These are phyloP conservation scores for Lablab purpureus DNA, from an alignment of 306 rosid species.

Conservation along the genomic window DNA sequence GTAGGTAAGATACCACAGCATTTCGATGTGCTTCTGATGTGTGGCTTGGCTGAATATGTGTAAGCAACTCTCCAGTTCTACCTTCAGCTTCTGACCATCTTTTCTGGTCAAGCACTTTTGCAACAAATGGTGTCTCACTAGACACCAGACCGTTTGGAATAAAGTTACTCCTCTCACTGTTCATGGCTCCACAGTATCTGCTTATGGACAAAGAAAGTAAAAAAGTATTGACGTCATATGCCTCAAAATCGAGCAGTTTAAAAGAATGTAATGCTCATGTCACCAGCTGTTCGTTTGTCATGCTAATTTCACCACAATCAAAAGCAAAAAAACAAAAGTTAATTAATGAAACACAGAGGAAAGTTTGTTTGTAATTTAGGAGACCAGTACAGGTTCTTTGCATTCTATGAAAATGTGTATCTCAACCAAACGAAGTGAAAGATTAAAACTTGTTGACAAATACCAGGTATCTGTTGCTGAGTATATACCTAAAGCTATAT, in stretches of 20 bases:
- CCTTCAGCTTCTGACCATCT: conserved; percentile 74
- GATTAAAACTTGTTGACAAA: neutral
- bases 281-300: no score
- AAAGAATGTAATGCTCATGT: no score
- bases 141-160: conserved; percentile 72
- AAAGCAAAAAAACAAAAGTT: no score
- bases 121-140: conserved; percentile 52
- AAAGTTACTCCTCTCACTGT: conserved; percentile 48
- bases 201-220: neutral
- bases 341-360: no score
- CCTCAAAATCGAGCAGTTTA: neutral
- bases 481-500: no score
- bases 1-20: conserved; percentile 66
- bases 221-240: neutral
- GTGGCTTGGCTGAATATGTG: conserved; percentile 66
- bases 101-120: conserved; percentile 58
- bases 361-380: no score
- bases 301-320: neutral
- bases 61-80: conserved; percentile 66
- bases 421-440: neutral
- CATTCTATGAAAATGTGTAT: no score
- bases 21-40: conserved; percentile 64
- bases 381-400: no score
- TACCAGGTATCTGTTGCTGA: no score
- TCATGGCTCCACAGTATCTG: conserved; percentile 43